Base-by-base conservation (phyloP, 176 grass and related monocot species). In the Miscanthus lutarioriparius region DNA sequence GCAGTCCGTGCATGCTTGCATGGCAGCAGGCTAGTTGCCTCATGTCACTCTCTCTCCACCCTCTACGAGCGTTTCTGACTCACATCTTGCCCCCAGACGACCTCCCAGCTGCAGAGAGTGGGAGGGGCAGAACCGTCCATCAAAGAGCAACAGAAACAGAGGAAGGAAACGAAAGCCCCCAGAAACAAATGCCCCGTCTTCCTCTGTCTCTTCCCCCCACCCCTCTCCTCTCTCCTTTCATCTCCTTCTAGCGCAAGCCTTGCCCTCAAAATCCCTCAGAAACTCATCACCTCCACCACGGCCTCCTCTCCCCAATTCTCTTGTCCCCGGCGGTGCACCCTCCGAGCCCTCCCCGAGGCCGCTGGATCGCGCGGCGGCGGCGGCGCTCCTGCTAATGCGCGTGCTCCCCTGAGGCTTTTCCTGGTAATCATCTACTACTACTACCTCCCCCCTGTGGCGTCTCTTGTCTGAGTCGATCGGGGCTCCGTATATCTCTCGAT, bases 81-180 rank as follows among this genome's bases (percentile, higher is more conserved):
- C 32, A n/a, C 32, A 33, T 33, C 33, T 35, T 35, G 33, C 33
- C 33, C 33, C 33, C 2, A 35, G 33, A 35, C 4, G 33, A 35
- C 3, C 2, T 35, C 33, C 19, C 38, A 25, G 22, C 3, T 19
- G 7, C 56, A 14, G 1, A 36, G 3, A 27, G 4, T 4, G 33
- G 33, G 77, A 70, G 47, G 70, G 74, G 81, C 38, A 83, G 13
- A 92, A 76, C 1, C 4, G 79, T 78, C 73, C 72, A 73, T 27
- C 22, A 44, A 20, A 8, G 62, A 48, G 7, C 0, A 26, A 26
- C 58, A 62, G 59, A 12, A 26, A 9, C 4, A 19, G 43, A 23
- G 64, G 56, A 66, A 56, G 51, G 61, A 22, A 17, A 7, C 30
- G 6, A 3, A 19, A 10, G 32, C 32, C 32, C 32, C 32, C 33